Evolutionary conservation across 2,329 filamentous ascomycete species (phyloP).

Genomic region (Chaetomiaceae sp.): DNA sequence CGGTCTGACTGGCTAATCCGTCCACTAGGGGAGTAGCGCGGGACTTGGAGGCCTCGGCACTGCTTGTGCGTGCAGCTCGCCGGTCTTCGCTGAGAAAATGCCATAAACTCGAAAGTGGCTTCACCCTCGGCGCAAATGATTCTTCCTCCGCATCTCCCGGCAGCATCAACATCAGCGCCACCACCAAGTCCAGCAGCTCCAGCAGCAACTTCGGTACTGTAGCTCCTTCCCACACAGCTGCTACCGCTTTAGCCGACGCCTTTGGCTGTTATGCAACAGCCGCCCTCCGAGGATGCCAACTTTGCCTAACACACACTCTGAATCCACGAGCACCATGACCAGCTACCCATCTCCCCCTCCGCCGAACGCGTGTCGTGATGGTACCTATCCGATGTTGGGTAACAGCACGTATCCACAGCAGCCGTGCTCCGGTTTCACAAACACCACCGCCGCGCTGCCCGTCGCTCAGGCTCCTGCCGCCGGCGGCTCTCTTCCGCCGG

Average conservation of each 20-base stretch:
- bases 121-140: slow-evolving; percentile 39
- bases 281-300: slow-evolving; percentile 50
- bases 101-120: slow-evolving; percentile 48
- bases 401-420: slow-evolving; percentile 47
- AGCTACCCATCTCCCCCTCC: slow-evolving; percentile 43
- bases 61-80: slow-evolving; percentile 2
- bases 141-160: slow-evolving; percentile 28
- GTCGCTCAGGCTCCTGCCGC: slow-evolving; percentile 63
- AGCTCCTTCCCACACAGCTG: slow-evolving; percentile 47
- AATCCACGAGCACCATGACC: slow-evolving; percentile 47
- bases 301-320: slow-evolving; percentile 56
- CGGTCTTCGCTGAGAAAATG: slow-evolving; percentile 47
- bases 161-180: slow-evolving; percentile 27
- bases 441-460: slow-evolving; percentile 59
- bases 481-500: slow-evolving; percentile 50
- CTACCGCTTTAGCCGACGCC: slow-evolving; percentile 48
- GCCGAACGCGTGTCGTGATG: slow-evolving; percentile 43
- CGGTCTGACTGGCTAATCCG: neutral
- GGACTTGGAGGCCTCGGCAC: slow-evolving; percentile 7
- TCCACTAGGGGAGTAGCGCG: neutral
- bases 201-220: slow-evolving; percentile 32
- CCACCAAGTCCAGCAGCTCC: slow-evolving; percentile 21
- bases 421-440: slow-evolving; percentile 53
- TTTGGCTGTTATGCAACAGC: slow-evolving; percentile 43
- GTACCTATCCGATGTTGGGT: slow-evolving; percentile 50